Conservation (phyloP, 768 basidiomycete species). For the Leccinellum rugosiceps region DNA sequence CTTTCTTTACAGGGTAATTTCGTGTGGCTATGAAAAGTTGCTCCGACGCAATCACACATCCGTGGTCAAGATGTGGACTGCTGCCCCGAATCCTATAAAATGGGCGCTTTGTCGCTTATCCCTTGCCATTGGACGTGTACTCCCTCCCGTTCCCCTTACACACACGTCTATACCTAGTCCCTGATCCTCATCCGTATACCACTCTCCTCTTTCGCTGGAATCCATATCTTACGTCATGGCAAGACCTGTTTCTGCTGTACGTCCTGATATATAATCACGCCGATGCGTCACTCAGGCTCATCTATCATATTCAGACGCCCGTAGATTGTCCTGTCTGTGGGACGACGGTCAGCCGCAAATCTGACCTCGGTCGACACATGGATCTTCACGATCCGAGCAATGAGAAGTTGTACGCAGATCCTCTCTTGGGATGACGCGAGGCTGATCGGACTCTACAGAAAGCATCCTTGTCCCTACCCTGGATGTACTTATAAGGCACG, state of each 20-base stretch:
- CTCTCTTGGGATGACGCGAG: background rate
- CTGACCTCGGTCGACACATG: constrained; percentile 30
- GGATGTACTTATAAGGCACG: constrained; percentile 23
- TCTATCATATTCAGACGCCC: background rate
- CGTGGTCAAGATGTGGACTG: constrained; percentile 13
- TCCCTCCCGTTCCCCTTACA: background rate
- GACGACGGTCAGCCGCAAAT: constrained; percentile 17
- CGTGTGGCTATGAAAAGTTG: constrained; percentile 13
- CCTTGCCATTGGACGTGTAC: background rate
- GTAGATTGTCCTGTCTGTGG: constrained; percentile 15
- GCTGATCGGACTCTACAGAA: constrained; percentile 18
- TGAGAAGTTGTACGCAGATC: constrained; percentile 21
- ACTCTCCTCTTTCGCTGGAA: background rate
- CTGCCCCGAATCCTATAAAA: constrained; percentile 18
- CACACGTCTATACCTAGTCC: background rate
- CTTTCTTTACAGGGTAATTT: constrained; percentile 17
- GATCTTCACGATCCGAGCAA: constrained; percentile 20
- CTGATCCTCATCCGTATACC: background rate
- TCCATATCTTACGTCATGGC: background rate
- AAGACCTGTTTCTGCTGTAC: background rate
- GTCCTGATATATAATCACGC: background rate
- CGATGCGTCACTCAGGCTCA: background rate
- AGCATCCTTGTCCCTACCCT: constrained; percentile 17
- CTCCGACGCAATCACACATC: constrained; percentile 26
- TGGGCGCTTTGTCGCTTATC: background rate